These are phyloP conservation scores for Nicotiana knightiana DNA, from an alignment of 257 asterid species.

Conservation along the genomic window DNA sequence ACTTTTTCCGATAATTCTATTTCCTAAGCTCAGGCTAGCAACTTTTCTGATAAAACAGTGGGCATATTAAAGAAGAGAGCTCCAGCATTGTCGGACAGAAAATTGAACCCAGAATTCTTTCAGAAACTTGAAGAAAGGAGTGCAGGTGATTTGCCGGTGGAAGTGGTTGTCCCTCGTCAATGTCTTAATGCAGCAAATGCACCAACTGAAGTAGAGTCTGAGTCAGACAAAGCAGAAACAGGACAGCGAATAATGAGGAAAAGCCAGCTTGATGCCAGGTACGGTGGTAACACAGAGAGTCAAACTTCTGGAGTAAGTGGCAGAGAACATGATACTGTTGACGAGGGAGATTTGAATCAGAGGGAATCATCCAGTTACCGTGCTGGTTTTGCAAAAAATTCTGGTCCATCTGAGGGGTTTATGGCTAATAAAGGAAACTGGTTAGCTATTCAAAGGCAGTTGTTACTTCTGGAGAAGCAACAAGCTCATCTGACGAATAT, in stretches of 20 bases:
- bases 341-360: conserved; percentile 41
- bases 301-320: conserved; percentile 29
- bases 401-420: conserved; percentile 62
- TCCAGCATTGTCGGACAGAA: conserved; percentile 75
- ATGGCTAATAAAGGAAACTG: conserved; percentile 71
- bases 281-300: conserved; percentile 33
- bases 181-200: conserved; percentile 51
- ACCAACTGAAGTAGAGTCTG: conserved; percentile 52
- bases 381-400: conserved; percentile 46
- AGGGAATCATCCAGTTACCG: conserved; percentile 43
- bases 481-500: conserved; percentile 89
- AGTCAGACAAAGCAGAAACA: conserved; percentile 35
- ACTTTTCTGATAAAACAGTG: conserved; percentile 71
- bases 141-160: conserved; percentile 85
- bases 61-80: conserved; percentile 89
- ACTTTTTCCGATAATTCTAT: conserved; percentile 50
- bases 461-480: conserved; percentile 82
- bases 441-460: conserved; percentile 87
- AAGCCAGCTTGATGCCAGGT: conserved; percentile 38
- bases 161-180: conserved; percentile 88
- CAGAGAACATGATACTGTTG: conserved; percentile 32
- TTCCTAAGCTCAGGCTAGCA: conserved; percentile 46
- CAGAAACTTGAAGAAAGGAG: conserved; percentile 86
- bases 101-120: conserved; percentile 88
- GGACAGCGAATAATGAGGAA: conserved; percentile 36